phyloP scores from a whole-genome alignment of 2,329 filamentous ascomycete genomes.

The Paracoccidioides brasiliensis region DNA sequence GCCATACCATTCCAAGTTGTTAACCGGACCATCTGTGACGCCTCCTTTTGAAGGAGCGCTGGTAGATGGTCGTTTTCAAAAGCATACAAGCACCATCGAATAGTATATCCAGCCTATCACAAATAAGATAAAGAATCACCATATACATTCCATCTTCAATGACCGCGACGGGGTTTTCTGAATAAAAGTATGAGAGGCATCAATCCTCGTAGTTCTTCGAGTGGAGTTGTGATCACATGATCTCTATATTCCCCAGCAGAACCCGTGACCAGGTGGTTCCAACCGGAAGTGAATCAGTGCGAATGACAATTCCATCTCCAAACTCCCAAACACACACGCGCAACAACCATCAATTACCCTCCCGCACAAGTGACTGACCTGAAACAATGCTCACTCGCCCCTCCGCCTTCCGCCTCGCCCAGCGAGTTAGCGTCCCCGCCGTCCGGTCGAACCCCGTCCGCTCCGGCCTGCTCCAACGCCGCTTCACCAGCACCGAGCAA shows the following conservation, averaged over 20 bases:
- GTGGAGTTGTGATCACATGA: too few species aligned
- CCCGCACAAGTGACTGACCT: background rate
- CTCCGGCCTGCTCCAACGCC: conserved; percentile 52
- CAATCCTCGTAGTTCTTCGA: too few species aligned
- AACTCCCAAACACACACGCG: background rate
- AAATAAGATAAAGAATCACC: too few species aligned
- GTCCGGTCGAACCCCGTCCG: conserved; percentile 44
- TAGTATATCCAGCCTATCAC: background rate
- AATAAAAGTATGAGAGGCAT: too few species aligned
- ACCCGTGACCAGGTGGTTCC: background rate
- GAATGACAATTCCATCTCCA: background rate
- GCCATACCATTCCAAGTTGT: conserved; percentile 71
- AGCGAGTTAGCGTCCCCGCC: conserved; percentile 47
- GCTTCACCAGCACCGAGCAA: conserved; percentile 52
- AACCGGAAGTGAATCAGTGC: background rate
- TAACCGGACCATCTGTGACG: conserved; percentile 46
- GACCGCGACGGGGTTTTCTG: too few species aligned
- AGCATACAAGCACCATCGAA: background rate
- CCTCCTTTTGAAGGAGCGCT: background rate
- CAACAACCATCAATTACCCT: background rate
- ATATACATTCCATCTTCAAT: too few species aligned
- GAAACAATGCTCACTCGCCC: conserved; percentile 51
- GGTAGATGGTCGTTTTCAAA: background rate
- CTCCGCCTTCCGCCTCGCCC: conserved; percentile 46
- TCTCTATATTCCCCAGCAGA: too few species aligned